Evolutionary conservation across 2,329 filamentous ascomycete genomes (phyloP).

Genomic region (Ophiostoma pallidulum): DNA sequence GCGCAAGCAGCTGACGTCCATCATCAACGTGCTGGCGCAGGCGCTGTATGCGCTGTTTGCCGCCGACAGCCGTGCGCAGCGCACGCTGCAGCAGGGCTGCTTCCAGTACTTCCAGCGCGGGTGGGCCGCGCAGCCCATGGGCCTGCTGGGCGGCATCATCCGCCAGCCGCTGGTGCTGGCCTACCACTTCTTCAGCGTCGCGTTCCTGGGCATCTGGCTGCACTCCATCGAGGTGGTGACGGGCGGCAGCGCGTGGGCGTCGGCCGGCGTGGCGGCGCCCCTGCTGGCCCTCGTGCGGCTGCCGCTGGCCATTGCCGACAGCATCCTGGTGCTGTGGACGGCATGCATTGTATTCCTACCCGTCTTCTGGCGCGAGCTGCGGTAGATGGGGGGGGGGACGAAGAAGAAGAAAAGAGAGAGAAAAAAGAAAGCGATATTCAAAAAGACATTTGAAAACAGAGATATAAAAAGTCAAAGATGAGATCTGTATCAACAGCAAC

Average conservation of each 20-base stretch:
- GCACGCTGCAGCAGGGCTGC: conserved; percentile 77
- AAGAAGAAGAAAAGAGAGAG: not conserved
- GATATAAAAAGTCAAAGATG: too few species aligned
- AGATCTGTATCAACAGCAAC: too few species aligned
- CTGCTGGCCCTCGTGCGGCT: conserved; percentile 46
- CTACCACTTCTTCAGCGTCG: conserved; percentile 91
- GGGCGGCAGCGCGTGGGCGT: too few species aligned
- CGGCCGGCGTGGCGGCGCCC: conserved; percentile 49
- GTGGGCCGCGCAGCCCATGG: conserved; percentile 67
- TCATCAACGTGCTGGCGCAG: conserved; percentile 97
- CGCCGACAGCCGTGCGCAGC: conserved; percentile 67
- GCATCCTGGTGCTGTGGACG: conserved; percentile 64
- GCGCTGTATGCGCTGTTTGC: conserved; percentile 88
- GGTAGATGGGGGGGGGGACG: conserved; percentile 1
- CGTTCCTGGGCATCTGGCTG: conserved; percentile 73
- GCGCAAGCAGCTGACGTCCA: conserved; percentile 70
- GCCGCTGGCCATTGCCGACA: conserved; percentile 56
- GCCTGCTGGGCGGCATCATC: conserved; percentile 73
- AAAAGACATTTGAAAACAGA: not conserved
- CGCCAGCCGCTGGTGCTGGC: conserved; percentile 68
- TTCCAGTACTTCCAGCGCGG: conserved; percentile 82
- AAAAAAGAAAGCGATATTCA: not conserved
- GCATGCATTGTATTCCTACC: conserved; percentile 76
- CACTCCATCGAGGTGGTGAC: conserved; percentile 32
- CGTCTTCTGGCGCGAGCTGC: conserved; percentile 48